Evolutionary conservation across 176 grass and related monocot species (phyloP).

Genomic region (Paspalum vaginatum): DNA sequence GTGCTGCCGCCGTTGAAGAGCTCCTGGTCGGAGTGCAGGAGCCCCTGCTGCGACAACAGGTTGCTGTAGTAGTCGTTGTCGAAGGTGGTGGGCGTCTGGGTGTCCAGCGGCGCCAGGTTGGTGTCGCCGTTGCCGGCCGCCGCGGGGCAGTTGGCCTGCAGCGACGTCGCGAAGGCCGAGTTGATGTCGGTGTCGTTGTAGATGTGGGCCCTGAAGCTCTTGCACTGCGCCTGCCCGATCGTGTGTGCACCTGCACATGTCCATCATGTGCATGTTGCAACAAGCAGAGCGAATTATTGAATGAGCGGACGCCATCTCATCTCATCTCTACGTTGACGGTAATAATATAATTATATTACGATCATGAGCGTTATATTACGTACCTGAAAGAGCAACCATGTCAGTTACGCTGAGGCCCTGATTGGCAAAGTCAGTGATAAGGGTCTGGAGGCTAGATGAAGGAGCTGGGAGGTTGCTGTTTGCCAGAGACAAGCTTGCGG

Average conservation of each 20-base stretch:
- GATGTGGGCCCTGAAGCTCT: slow-evolving; percentile 53
- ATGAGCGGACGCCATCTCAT: too few species aligned
- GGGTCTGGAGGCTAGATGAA: background rate
- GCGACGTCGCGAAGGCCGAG: slow-evolving; percentile 18
- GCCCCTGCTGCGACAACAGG: slow-evolving; percentile 47
- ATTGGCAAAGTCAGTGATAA: background rate
- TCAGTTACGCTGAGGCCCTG: slow-evolving; percentile 44
- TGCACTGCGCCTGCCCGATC: slow-evolving; percentile 62
- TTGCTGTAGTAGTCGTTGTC: slow-evolving; percentile 35
- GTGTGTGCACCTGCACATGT: slow-evolving; percentile 67
- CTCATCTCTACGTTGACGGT: too few species aligned
- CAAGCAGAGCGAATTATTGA: too few species aligned
- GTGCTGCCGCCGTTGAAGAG: slow-evolving; percentile 49
- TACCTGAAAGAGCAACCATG: slow-evolving; percentile 65
- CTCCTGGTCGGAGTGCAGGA: slow-evolving; percentile 69
- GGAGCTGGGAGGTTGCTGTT: slow-evolving; percentile 38
- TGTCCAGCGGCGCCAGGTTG: slow-evolving; percentile 63
- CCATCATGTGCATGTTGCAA: too few species aligned
- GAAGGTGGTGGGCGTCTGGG: slow-evolving; percentile 30
- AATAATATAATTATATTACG: too few species aligned
- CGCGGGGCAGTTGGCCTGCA: slow-evolving; percentile 47
- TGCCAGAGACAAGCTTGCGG: slow-evolving; percentile 5
- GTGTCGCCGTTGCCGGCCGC: slow-evolving; percentile 20
- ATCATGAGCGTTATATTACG: background rate
- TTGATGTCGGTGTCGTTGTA: slow-evolving; percentile 61